A percentile compares a stretch with the other conserved stretches of the same genome.
These are phyloP conservation scores for Fennellomyces sp. DNA, from an alignment of 371 early-diverging fungal genomes.

Conservation along the genomic window DNA sequence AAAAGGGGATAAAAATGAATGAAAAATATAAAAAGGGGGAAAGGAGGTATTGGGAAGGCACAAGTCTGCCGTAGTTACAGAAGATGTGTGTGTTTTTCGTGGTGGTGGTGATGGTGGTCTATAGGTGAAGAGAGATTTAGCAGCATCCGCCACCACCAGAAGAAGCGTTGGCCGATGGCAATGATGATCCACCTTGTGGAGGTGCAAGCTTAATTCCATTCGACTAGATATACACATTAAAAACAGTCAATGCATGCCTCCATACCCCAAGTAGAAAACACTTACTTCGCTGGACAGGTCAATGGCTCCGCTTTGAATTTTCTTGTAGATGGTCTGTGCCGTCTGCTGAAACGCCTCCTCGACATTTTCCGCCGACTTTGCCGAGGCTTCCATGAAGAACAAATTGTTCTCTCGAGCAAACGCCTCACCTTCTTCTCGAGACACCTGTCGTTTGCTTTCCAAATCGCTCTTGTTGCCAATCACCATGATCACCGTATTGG, in stretches of 20 bases:
- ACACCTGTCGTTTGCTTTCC: conserved; percentile 79
- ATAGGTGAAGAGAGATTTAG: conserved; percentile 12
- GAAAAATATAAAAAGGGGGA: neutral
- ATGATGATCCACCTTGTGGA: conserved; percentile 46
- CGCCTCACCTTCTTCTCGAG: conserved; percentile 85
- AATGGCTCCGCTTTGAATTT: conserved; percentile 46
- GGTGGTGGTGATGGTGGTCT: neutral
- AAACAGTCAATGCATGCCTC: neutral
- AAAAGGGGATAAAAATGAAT: neutral
- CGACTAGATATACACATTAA: conserved; percentile 18
- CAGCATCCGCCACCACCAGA: conserved; percentile 48
- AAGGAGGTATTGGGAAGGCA: neutral
- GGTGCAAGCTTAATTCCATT: conserved; percentile 52
- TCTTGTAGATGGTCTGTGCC: conserved; percentile 42
- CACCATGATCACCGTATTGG: conserved; percentile 88
- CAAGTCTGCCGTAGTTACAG: neutral
- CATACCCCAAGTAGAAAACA: neutral
- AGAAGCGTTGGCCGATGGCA: conserved; percentile 47
- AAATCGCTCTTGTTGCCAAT: conserved; percentile 97
- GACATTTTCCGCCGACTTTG: conserved; percentile 92
- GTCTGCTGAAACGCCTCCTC: conserved; percentile 68
- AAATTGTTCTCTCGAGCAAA: conserved; percentile 87
- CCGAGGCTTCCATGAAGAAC: conserved; percentile 93
- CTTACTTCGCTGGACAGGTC: conserved; percentile 49
- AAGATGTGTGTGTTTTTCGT: neutral